A percentile compares a stretch with the other conserved stretches of the same genome.
Conservation (phyloP, 352 stramenopile genomes). For the Saprolegnia parasitica region DNA sequence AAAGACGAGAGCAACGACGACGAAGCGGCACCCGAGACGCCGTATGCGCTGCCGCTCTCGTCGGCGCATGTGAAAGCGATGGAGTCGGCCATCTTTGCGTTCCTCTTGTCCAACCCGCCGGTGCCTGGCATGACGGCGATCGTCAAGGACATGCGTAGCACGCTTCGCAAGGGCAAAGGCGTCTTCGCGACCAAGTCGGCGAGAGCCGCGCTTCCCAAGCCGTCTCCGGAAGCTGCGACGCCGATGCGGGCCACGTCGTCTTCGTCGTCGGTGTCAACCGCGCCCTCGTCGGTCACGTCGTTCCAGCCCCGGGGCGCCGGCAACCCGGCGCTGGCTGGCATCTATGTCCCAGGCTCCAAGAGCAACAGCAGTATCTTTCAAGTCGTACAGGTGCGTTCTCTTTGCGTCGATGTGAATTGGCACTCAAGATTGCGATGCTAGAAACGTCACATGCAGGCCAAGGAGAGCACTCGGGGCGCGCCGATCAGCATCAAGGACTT, state of each 20-base stretch:
- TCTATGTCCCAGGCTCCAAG: slow-evolving; percentile 2
- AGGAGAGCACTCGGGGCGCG: background rate
- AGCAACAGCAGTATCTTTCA: background rate
- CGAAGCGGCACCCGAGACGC: slow-evolving; percentile 44
- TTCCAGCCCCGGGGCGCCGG: background rate
- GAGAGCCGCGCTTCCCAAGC: slow-evolving; percentile 32
- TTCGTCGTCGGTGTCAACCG: too few relatives aligned
- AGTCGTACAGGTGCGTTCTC: background rate
- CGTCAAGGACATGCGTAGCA: slow-evolving; percentile 29
- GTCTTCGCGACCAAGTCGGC: slow-evolving; percentile 61
- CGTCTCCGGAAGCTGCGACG: background rate
- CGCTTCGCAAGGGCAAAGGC: slow-evolving; percentile 37
- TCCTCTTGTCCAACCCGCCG: slow-evolving; percentile 22
- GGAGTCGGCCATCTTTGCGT: slow-evolving; percentile 22
- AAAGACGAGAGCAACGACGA: slow-evolving; percentile 39
- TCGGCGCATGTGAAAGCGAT: slow-evolving; percentile 22
- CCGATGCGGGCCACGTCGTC: too few relatives aligned
- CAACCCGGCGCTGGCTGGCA: background rate
- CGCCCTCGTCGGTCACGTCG: background rate
- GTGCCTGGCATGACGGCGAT: slow-evolving; percentile 28
- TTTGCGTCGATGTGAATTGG: too few relatives aligned
- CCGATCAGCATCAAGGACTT: slow-evolving; percentile 59
- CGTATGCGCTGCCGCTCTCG: slow-evolving; percentile 28
- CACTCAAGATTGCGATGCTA: too few relatives aligned
- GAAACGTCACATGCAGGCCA: slow-evolving; percentile 7